Conservation (phyloP, 345 rosid genomes). For the Chamaenerion angustifolium region DNA sequence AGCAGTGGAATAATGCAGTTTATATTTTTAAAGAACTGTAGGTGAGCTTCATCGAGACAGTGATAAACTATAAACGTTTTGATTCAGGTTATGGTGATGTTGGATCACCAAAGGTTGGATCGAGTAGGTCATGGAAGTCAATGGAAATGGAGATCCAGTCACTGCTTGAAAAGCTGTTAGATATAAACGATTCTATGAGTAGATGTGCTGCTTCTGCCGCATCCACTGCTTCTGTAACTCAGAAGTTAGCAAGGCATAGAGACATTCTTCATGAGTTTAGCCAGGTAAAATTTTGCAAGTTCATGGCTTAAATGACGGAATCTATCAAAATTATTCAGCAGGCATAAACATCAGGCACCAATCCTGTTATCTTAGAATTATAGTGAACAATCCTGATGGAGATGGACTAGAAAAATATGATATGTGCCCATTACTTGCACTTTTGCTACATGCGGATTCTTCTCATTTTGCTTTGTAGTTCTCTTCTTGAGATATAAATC, state of each 20-base stretch:
- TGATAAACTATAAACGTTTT: background rate
- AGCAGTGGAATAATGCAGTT: too few species aligned
- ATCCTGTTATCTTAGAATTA: too few species aligned
- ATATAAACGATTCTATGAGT: slow-evolving; percentile 88
- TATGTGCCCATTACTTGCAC: too few species aligned
- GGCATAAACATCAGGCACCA: too few species aligned
- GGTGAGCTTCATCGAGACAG: background rate
- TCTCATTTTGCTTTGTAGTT: too few species aligned
- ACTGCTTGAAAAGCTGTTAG: slow-evolving; percentile 73
- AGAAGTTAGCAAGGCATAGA: slow-evolving; percentile 92
- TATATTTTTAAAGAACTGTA: too few species aligned
- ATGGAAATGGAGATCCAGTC: slow-evolving; percentile 95
- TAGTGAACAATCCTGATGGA: too few species aligned
- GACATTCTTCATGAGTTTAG: slow-evolving; percentile 95
- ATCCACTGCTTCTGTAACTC: slow-evolving; percentile 65
- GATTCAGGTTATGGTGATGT: slow-evolving; percentile 57
- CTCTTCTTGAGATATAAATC: too few species aligned
- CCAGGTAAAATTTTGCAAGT: slow-evolving; percentile 37
- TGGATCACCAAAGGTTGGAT: slow-evolving; percentile 60
- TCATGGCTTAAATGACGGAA: too few species aligned
- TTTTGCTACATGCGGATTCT: too few species aligned
- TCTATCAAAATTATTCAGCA: too few species aligned
- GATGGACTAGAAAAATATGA: too few species aligned
- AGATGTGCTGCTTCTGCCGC: slow-evolving; percentile 88
- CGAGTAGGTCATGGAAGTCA: slow-evolving; percentile 81